Evolutionary conservation across 805 yeast species (phyloP).

Genomic region (Vanderwaltozyma polyspora): DNA sequence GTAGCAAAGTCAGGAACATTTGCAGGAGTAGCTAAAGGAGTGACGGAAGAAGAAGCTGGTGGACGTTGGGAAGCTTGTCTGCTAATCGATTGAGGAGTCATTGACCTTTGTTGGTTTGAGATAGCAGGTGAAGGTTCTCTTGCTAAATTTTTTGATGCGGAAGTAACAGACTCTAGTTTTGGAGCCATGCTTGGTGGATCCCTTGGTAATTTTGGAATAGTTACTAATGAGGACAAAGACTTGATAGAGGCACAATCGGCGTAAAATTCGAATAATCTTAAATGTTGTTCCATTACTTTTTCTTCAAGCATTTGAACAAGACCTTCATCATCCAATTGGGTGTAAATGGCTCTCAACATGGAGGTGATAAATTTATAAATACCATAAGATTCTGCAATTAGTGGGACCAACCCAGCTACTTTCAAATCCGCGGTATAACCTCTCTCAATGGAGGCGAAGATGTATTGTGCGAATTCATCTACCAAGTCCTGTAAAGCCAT

Average conservation of each 20-base stretch:
- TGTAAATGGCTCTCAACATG: conserved; percentile 82
- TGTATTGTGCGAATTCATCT: conserved; percentile 63
- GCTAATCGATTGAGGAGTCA: background rate
- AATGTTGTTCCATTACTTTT: conserved; percentile 59
- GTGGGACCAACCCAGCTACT: conserved; percentile 77
- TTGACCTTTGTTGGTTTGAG: background rate
- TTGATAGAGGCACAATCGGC: conserved; percentile 82
- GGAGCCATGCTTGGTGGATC: conserved; percentile 26
- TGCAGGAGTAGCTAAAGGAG: conserved; percentile 3
- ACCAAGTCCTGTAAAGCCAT: conserved; percentile 78
- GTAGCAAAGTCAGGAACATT: background rate
- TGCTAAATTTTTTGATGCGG: background rate
- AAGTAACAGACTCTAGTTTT: background rate
- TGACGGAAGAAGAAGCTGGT: background rate
- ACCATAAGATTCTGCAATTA: conserved; percentile 86
- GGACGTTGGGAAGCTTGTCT: background rate
- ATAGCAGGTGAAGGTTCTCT: background rate
- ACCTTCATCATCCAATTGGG: conserved; percentile 52
- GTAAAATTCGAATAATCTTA: conserved; percentile 67
- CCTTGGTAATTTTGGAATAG: conserved; percentile 29
- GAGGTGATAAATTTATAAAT: conserved; percentile 80
- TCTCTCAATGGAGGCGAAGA: conserved; percentile 60
- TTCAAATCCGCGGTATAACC: conserved; percentile 54
- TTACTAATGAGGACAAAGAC: conserved; percentile 67
- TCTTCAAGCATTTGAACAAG: conserved; percentile 65